Evolutionary conservation across 139 green algal genomes (phyloP).

Genomic region (Haematococcus sp.): DNA sequence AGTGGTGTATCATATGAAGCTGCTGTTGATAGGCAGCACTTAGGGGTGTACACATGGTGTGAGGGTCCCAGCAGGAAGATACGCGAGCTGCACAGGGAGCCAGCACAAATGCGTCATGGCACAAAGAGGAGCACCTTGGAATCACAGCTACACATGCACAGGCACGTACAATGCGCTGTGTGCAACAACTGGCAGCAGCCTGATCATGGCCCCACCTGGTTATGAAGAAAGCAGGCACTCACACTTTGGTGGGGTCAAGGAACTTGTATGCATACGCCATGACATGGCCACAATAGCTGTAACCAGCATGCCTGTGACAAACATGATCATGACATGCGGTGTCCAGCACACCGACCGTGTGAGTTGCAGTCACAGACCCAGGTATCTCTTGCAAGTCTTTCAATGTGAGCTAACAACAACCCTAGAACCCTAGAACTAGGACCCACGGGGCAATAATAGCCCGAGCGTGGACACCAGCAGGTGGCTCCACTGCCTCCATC

Average conservation of each 20-base stretch:
- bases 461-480: conserved; percentile 21
- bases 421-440: not conserved
- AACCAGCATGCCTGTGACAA: conserved; percentile 71
- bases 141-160: no score
- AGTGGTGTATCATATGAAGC: conserved; percentile 78
- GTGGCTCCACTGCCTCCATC: conserved; percentile 30
- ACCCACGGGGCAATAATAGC: conserved; percentile 71
- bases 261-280: conserved; percentile 80
- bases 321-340: conserved; percentile 1
- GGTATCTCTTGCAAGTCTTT: no score
- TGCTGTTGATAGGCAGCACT: conserved; percentile 71
- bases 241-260: conserved; percentile 71
- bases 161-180: no score
- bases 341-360: not conserved
- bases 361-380: no score
- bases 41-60: conserved; percentile 81
- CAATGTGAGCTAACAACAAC: not conserved
- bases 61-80: conserved; percentile 89
- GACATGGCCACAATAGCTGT: conserved; percentile 82
- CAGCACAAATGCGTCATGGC: no score
- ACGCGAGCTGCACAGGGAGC: conserved; percentile 54
- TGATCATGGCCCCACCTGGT: no score
- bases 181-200: no score
- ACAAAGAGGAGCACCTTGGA: no score
- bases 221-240: no score